Conservation (phyloP, 2,329 filamentous ascomycete genomes). For the Talaromyces sp. region DNA sequence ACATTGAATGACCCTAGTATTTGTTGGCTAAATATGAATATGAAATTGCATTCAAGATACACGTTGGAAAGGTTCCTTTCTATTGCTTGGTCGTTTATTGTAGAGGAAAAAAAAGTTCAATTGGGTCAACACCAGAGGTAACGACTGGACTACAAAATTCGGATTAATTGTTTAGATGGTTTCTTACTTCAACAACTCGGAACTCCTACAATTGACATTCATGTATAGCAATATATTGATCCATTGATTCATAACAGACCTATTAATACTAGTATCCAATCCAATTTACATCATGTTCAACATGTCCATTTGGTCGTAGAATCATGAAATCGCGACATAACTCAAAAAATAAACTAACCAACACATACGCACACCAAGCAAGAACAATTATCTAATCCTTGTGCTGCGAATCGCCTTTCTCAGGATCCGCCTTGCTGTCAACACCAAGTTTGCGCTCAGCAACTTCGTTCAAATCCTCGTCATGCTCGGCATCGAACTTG, state of each 20-base stretch:
- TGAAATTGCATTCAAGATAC: too few relatives aligned
- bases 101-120: too few relatives aligned
- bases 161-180: too few relatives aligned
- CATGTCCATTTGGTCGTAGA: background rate
- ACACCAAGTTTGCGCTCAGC: constrained; percentile 29
- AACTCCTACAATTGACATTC: background rate
- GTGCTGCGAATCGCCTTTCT: constrained; percentile 22
- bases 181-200: background rate
- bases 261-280: background rate
- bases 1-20: too few relatives aligned
- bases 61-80: too few relatives aligned
- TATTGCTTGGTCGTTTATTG: too few relatives aligned
- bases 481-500: constrained; percentile 45
- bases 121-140: too few relatives aligned
- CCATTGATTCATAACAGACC: background rate
- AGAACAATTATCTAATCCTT: background rate
- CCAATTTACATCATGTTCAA: background rate
- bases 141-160: too few relatives aligned
- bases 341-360: background rate
- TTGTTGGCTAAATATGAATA: too few relatives aligned
- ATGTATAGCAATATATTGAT: background rate
- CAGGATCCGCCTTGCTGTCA: constrained; percentile 24
- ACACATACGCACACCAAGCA: background rate
- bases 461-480: constrained; percentile 43
- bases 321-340: background rate